Percentiles rank a stretch among this genome's conserved stretches.
Evolutionary conservation across 164 flowering plant genomes (phyloP).

Genomic region (Aristolochia contorta): DNA sequence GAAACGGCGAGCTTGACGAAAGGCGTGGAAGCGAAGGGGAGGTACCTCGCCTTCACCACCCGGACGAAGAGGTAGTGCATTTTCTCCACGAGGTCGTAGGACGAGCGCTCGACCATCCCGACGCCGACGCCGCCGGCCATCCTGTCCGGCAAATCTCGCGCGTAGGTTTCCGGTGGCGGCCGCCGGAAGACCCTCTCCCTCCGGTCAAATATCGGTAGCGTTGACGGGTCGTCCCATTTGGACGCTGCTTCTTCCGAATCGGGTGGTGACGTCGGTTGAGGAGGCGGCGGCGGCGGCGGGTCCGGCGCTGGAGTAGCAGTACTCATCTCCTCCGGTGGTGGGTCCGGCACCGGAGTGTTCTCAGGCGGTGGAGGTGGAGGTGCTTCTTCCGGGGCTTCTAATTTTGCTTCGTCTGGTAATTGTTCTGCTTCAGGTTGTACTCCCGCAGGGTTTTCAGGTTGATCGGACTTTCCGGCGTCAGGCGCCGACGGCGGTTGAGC

Average conservation of each 20-base stretch:
- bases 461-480: too few relatives aligned
- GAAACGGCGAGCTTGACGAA: slow-evolving; percentile 45
- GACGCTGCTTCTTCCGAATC: neutral
- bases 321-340: slow-evolving; percentile 2
- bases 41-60: slow-evolving; percentile 64
- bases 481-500: neutral
- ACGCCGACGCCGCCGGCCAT: neutral
- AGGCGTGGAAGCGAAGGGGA: slow-evolving; percentile 45
- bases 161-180: slow-evolving; percentile 18
- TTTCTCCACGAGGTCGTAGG: slow-evolving; percentile 84
- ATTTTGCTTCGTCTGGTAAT: too few relatives aligned
- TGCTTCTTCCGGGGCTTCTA: neutral
- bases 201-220: slow-evolving; percentile 15
- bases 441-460: too few relatives aligned
- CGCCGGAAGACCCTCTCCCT: slow-evolving; percentile 32
- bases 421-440: neutral
- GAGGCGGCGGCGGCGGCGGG: slow-evolving; percentile 1
- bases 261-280: too few relatives aligned
- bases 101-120: slow-evolving; percentile 31
- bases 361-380: slow-evolving; percentile 8
- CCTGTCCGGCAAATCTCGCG: slow-evolving; percentile 25
- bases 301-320: neutral
- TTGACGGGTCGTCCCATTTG: slow-evolving; percentile 17
- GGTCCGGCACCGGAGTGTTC: neutral
- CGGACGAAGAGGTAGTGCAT: slow-evolving; percentile 81